Evolutionary conservation across 2,329 filamentous ascomycete species (phyloP).

Genomic region (Fusarium foetens): DNA sequence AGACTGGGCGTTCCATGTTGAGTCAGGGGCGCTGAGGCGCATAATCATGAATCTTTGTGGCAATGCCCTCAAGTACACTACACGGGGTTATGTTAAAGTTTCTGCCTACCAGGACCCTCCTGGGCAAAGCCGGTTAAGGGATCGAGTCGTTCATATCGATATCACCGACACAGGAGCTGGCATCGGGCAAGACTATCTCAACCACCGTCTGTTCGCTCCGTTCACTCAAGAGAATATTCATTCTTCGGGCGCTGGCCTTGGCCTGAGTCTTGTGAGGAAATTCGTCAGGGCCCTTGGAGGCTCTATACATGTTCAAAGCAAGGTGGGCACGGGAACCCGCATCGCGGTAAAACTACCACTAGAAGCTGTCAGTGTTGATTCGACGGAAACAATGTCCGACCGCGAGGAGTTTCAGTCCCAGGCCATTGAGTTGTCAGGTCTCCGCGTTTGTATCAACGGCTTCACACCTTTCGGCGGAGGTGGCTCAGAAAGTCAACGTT

Average conservation of each 20-base stretch:
- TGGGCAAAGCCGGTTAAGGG: background rate
- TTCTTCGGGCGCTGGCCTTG: constrained; percentile 70
- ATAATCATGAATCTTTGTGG: constrained; percentile 72
- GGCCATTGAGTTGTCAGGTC: constrained; percentile 43
- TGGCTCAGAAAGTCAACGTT: background rate
- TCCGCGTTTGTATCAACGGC: constrained; percentile 40
- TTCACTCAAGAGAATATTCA: constrained; percentile 72
- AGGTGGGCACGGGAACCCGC: constrained; percentile 50
- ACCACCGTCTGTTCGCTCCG: constrained; percentile 68
- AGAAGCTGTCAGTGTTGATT: background rate
- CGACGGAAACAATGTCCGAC: background rate
- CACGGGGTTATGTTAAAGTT: constrained; percentile 47
- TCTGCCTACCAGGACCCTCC: constrained; percentile 36
- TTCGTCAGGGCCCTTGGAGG: constrained; percentile 70
- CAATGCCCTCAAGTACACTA: constrained; percentile 71
- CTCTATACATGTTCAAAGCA: constrained; percentile 64
- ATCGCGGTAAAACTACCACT: constrained; percentile 50
- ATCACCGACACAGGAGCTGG: constrained; percentile 73
- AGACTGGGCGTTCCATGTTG: constrained; percentile 64
- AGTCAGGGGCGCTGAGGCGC: constrained; percentile 62
- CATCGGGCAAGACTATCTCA: constrained; percentile 71
- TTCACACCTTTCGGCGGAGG: background rate
- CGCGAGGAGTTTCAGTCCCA: constrained; percentile 45
- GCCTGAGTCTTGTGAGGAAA: constrained; percentile 70
- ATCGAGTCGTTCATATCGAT: constrained; percentile 50